These are phyloP conservation scores for Nigrospora sphaerica DNA, from an alignment of 2,329 filamentous ascomycete species.

Conservation along the genomic window DNA sequence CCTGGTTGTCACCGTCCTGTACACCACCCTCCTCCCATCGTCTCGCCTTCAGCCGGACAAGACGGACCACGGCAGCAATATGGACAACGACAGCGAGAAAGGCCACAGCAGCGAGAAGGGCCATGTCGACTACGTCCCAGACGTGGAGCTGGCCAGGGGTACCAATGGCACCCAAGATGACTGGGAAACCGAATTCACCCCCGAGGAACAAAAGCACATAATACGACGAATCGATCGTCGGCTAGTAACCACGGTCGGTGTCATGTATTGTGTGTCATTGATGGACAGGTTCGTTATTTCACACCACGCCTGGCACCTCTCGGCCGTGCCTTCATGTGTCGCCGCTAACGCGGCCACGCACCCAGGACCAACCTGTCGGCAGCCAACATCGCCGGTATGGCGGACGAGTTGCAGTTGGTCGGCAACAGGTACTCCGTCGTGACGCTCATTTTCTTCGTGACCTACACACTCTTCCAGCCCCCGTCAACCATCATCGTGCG, in stretches of 20 bases:
- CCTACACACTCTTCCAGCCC: constrained; percentile 66
- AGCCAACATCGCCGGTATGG: constrained; percentile 64
- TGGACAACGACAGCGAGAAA: neutral
- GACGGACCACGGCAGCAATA: too few species aligned
- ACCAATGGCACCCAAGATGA: neutral
- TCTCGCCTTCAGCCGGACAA: too few species aligned
- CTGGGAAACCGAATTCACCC: constrained; percentile 39
- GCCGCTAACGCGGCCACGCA: neutral
- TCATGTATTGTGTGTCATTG: constrained; percentile 67
- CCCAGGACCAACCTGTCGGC: constrained; percentile 59
- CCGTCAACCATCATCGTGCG: constrained; percentile 64
- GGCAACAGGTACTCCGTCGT: constrained; percentile 49
- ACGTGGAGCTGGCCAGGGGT: constrained; percentile 1
- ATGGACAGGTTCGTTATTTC: constrained; percentile 52
- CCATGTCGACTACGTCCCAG: constrained; percentile 1
- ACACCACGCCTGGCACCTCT: neutral
- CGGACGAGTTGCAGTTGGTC: constrained; percentile 35
- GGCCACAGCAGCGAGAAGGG: constrained; percentile 3
- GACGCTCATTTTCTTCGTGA: constrained; percentile 67
- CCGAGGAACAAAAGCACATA: constrained; percentile 58
- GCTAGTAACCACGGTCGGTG: constrained; percentile 52
- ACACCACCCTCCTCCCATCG: too few species aligned
- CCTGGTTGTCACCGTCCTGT: too few species aligned
- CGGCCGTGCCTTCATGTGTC: neutral
- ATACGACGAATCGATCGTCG: constrained; percentile 63